A percentile compares a stretch with the other conserved stretches of the same genome.
phyloP scores from a whole-genome alignment of 164 flowering plant species.

The Liquidambar formosana region DNA sequence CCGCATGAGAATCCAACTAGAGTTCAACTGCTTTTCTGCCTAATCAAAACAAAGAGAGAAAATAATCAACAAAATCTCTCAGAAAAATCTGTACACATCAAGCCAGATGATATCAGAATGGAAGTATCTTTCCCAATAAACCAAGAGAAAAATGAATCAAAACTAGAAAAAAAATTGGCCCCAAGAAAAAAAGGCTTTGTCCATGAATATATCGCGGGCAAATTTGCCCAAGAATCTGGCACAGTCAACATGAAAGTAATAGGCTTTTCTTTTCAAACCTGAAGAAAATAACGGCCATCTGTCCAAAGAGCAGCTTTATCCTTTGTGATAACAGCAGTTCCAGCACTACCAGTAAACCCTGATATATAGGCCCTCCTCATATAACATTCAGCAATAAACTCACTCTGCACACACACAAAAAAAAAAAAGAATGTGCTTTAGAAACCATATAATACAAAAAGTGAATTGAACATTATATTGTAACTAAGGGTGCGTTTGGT shows the following conservation, averaged over 20 bases:
- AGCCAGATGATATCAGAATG: not conserved
- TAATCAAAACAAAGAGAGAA: conserved; percentile 24
- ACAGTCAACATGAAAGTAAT: not conserved
- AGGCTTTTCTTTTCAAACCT: conserved; percentile 44
- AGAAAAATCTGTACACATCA: not conserved
- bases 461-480: too few species aligned
- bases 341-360: conserved; percentile 98
- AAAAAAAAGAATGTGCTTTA: not conserved
- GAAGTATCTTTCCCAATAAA: not conserved
- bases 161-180: not conserved
- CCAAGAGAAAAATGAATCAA: not conserved
- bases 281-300: conserved; percentile 96
- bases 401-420: conserved; percentile 58
- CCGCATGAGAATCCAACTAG: conserved; percentile 91
- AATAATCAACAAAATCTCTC: not conserved
- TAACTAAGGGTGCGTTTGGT: too few species aligned
- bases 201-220: not conserved
- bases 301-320: conserved; percentile 99
- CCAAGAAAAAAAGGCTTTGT: not conserved
- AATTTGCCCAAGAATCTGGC: too few species aligned
- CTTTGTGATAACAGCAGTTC: conserved; percentile 92
- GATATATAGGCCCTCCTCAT: conserved; percentile 87
- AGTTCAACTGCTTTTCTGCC: conserved; percentile 89
- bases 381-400: conserved; percentile 94
- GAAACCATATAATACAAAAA: not conserved